These are phyloP conservation scores for Aphanocladium album DNA, from an alignment of 2,329 filamentous ascomycete genomes.

Conservation along the genomic window DNA sequence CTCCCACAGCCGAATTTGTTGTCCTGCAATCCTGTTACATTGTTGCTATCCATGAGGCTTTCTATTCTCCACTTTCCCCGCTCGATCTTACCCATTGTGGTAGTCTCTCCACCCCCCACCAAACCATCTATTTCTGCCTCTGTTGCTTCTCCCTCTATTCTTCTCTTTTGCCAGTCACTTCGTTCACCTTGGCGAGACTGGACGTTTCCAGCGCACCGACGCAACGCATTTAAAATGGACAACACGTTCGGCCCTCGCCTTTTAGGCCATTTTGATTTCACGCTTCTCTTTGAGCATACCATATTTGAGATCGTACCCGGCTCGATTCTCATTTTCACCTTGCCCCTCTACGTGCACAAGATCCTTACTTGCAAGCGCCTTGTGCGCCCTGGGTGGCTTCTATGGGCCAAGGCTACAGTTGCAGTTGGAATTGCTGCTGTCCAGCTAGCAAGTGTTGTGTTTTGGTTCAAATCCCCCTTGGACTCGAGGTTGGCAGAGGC, in stretches of 20 bases:
- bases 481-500: slow-evolving; percentile 23
- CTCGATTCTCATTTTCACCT: background rate
- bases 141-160: background rate
- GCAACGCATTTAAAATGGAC: background rate
- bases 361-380: slow-evolving; percentile 1
- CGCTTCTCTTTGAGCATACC: background rate
- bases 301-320: background rate
- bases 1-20: background rate
- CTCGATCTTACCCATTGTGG: no score
- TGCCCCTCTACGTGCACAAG: background rate
- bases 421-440: background rate
- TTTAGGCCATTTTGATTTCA: background rate
- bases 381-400: slow-evolving; percentile 8
- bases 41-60: no score
- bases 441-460: slow-evolving; percentile 20
- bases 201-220: no score
- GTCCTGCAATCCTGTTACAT: no score
- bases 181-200: no score
- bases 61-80: no score
- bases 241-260: background rate
- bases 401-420: slow-evolving; percentile 21
- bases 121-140: no score
- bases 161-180: background rate
- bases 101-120: no score
- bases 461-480: slow-evolving; percentile 21